Base-by-base conservation (phyloP, 208 protist species). In the Leishmania mexicana region DNA sequence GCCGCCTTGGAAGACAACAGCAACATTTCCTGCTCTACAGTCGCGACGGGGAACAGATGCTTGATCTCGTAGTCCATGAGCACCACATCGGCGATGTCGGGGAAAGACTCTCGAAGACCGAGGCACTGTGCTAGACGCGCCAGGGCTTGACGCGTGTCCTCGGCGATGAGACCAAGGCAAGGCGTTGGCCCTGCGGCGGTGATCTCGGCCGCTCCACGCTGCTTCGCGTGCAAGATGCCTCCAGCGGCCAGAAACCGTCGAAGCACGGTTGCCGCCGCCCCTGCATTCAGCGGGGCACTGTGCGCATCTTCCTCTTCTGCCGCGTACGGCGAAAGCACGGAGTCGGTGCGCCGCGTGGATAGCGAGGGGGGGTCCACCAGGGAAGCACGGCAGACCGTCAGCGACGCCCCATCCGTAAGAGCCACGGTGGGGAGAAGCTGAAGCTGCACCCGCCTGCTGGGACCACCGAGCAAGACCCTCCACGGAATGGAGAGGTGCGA, bases 31-130 rank as follows among this genome's bases (percentile, higher is more conserved):
- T 85, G 71, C 31, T 83, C 79, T 15, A 96, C 60, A 7, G 88
- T 57, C 8, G 85, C 75, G 24, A 80, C 83, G 31, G 88, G 76
- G 42, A 84, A 82, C 10, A 94, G 67, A 54, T 88, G 83, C 70
- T 91, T 90, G 54, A 93, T 87, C 11, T 84, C 77, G 42, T 85
- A 92, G 84, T 96, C 91, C 70, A 96, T 81, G 8, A 94, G 75
- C 4, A 92, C 76, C 10, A 96, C 81, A 53, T 85, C 81, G 3
- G 88, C 84, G 64, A 90, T 86, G 45, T 92, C 91, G 24, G 85
- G 65, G 53, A 83, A 77, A 45, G 80, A 51, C 15, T 86, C 72
- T 19, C 67, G 79, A 31, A 95, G 77, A 3, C 88, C 90, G 19
- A 95, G 83, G 45, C 84, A 84, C 21, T 73, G 38, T 7, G 79